phyloP scores from a whole-genome alignment of 2,329 filamentous ascomycete genomes.

The Ophiocordyceps robertsii region DNA sequence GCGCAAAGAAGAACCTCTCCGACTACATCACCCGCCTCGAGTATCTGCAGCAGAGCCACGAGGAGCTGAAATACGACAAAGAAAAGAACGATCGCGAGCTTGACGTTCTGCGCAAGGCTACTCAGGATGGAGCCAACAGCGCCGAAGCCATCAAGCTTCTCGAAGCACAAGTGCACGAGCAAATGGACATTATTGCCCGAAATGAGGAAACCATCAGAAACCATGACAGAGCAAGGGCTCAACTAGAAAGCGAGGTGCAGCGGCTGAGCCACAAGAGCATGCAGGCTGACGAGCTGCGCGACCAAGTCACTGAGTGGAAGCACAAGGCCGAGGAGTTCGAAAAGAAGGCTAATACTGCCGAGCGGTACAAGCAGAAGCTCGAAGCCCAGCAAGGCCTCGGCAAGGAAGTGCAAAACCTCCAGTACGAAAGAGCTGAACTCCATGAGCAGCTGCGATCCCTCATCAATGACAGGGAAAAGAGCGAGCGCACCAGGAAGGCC shows the following conservation, averaged over 20 bases:
- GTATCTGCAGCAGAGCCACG: slow-evolving; percentile 46
- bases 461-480: slow-evolving; percentile 19
- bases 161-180: slow-evolving; percentile 46
- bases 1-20: slow-evolving; percentile 41
- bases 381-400: slow-evolving; percentile 41
- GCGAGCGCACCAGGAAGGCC: slow-evolving; percentile 19
- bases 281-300: slow-evolving; percentile 37
- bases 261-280: slow-evolving; percentile 31
- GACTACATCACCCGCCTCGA: slow-evolving; percentile 47
- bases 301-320: slow-evolving; percentile 46
- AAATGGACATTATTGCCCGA: slow-evolving; percentile 55
- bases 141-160: slow-evolving; percentile 39
- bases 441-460: slow-evolving; percentile 30
- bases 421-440: slow-evolving; percentile 40
- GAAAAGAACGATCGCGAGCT: slow-evolving; percentile 42
- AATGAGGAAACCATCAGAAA: slow-evolving; percentile 42
- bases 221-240: slow-evolving; percentile 24
- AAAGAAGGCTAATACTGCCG: slow-evolving; percentile 50
- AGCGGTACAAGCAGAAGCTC: slow-evolving; percentile 49
- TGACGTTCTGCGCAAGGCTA: slow-evolving; percentile 33
- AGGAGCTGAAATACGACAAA: slow-evolving; percentile 51
- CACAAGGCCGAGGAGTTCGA: slow-evolving; percentile 43
- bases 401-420: slow-evolving; percentile 40
- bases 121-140: slow-evolving; percentile 37
- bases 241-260: slow-evolving; percentile 43